Conservation (phyloP, 495 filamentous ascomycete genomes). For the Neurospora sp. region DNA sequence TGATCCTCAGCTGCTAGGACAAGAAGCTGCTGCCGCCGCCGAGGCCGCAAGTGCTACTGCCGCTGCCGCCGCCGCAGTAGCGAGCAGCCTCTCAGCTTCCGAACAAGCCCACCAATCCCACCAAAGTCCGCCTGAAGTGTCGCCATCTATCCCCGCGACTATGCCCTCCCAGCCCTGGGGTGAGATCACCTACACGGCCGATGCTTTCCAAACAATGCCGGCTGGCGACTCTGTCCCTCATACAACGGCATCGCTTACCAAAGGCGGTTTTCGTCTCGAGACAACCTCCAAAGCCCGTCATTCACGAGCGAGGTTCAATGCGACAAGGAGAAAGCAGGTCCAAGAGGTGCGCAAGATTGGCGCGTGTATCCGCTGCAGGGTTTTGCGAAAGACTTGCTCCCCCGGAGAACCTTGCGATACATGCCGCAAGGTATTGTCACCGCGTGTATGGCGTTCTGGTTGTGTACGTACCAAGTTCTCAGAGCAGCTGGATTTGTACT, state of each 20-base stretch:
- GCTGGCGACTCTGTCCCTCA: conserved; percentile 8
- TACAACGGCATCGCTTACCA: conserved; percentile 12
- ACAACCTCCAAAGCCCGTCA: conserved; percentile 27
- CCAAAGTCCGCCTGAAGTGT: conserved; percentile 4
- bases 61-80: conserved; percentile 6
- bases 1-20: conserved; percentile 37
- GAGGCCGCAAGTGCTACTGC: conserved; percentile 17
- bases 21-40: conserved; percentile 23
- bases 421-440: conserved; percentile 67
- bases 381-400: conserved; percentile 81
- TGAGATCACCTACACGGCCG: conserved; percentile 31
- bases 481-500: conserved; percentile 64
- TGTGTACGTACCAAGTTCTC: conserved; percentile 69
- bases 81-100: conserved; percentile 7
- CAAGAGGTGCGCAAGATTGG: conserved; percentile 71
- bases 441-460: conserved; percentile 69
- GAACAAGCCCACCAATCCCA: conserved; percentile 4
- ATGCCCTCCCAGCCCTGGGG: conserved; percentile 31
- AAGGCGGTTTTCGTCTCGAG: conserved; percentile 37
- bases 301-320: conserved; percentile 56
- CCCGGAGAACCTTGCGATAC: conserved; percentile 70
- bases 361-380: conserved; percentile 77
- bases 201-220: conserved; percentile 17
- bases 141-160: conserved; percentile 3
- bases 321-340: conserved; percentile 62